Conservation (phyloP, 164 flowering plant species). For the Cinnamomum chago region DNA sequence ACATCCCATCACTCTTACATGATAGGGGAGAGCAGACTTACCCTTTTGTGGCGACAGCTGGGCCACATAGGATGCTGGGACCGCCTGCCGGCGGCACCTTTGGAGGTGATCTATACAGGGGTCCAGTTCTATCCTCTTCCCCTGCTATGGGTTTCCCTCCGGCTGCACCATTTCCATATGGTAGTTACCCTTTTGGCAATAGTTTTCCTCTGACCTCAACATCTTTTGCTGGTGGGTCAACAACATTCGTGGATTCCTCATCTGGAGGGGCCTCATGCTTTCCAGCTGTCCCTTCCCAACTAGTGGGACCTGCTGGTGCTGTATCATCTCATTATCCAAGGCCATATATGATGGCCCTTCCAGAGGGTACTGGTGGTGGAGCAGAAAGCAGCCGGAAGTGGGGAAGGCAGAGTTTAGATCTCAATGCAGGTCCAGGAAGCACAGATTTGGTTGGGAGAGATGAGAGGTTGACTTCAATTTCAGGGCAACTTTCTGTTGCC, state of each 20-base stretch:
- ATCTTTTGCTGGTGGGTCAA: constrained; percentile 50
- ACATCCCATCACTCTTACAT: constrained; percentile 56
- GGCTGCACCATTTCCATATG: constrained; percentile 48
- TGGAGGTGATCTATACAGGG: constrained; percentile 54
- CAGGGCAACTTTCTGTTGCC: constrained; percentile 52
- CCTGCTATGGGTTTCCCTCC: constrained; percentile 24
- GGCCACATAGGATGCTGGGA: constrained; percentile 50
- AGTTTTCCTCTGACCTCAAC: constrained; percentile 62
- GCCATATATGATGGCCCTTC: constrained; percentile 55
- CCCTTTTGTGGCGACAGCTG: constrained; percentile 44
- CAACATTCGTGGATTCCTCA: constrained; percentile 58
- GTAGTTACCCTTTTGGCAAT: constrained; percentile 59
- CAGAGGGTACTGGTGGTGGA: constrained; percentile 42
- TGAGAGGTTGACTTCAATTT: constrained; percentile 37
- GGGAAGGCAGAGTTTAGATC: constrained; percentile 69
- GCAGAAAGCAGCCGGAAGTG: constrained; percentile 57
- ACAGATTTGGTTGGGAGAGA: constrained; percentile 61
- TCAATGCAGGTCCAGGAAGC: constrained; percentile 80
- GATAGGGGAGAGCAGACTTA: constrained; percentile 55
- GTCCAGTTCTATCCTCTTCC: constrained; percentile 68
- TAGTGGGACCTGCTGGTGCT: constrained; percentile 35
- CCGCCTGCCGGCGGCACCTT: constrained; percentile 46
- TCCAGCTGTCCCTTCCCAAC: constrained; percentile 48
- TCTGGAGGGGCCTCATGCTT: constrained; percentile 48
- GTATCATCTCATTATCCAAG: constrained; percentile 56